Conservation (phyloP, 2,329 filamentous ascomycete genomes). For the Aspergillus unguis region DNA sequence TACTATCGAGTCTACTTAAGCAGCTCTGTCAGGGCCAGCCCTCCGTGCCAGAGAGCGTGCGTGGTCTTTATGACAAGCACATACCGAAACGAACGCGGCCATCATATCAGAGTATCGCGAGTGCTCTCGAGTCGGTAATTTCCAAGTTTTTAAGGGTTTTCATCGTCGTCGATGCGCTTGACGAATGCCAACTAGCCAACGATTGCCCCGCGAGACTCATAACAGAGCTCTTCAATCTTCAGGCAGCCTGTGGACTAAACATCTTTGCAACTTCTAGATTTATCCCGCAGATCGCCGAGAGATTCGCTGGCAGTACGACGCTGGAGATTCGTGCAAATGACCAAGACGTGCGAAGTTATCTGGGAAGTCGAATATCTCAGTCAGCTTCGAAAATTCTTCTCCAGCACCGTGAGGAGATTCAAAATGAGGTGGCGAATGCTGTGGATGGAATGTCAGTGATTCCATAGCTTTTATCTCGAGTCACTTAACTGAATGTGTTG, state of each 20-base stretch:
- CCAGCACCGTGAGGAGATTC: constrained; percentile 21
- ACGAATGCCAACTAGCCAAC: neutral
- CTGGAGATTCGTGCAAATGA: neutral
- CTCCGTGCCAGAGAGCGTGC: neutral
- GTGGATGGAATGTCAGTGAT: constrained; percentile 33
- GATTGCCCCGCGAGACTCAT: neutral
- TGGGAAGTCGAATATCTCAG: constrained; percentile 10
- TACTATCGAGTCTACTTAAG: neutral
- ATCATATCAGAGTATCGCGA: neutral
- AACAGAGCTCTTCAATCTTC: neutral
- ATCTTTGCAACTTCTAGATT: neutral
- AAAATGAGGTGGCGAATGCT: constrained; percentile 21
- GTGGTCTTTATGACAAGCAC: neutral
- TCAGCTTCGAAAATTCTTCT: constrained; percentile 16
- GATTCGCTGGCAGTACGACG: neutral
- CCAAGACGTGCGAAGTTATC: neutral
- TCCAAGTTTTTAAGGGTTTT: constrained; percentile 6
- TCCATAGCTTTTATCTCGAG: neutral
- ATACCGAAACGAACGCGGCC: constrained; percentile 14
- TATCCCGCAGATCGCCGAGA: neutral
- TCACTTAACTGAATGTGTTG: neutral
- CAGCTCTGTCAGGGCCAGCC: neutral
- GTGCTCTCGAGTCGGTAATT: constrained; percentile 17
- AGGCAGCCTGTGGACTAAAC: neutral
- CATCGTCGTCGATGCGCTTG: neutral